phyloP scores from a whole-genome alignment of 371 early-diverging fungal genomes.

The Saksenaea oblongispora region DNA sequence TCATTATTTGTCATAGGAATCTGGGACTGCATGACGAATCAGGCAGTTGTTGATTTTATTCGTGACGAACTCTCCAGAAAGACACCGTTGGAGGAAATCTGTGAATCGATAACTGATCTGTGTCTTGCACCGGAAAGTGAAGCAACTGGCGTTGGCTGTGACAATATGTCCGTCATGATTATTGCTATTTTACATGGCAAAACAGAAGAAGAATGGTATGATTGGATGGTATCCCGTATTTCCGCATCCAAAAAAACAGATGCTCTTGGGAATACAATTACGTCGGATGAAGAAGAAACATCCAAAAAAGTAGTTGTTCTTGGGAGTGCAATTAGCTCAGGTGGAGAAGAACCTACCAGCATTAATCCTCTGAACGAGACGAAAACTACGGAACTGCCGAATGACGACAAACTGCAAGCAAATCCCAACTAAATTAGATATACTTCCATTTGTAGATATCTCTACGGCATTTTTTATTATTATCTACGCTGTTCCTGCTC shows the following conservation, averaged over 20 bases:
- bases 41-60: constrained; percentile 86
- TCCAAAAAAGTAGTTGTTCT: constrained; percentile 24
- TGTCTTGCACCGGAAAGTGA: constrained; percentile 90
- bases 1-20: constrained; percentile 62
- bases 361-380: not conserved
- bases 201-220: constrained; percentile 74
- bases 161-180: constrained; percentile 97
- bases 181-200: constrained; percentile 84
- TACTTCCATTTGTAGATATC: not conserved
- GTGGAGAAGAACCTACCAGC: not conserved
- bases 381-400: not conserved
- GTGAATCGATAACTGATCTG: constrained; percentile 88
- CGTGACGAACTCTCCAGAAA: constrained; percentile 63
- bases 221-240: constrained; percentile 38
- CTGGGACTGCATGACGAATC: constrained; percentile 96
- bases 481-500: not conserved
- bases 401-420: not conserved
- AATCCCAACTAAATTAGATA: not conserved
- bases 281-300: not conserved
- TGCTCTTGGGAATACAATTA: constrained; percentile 16
- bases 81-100: constrained; percentile 63
- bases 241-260: constrained; percentile 25
- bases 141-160: constrained; percentile 92
- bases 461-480: not conserved
- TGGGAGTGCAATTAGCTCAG: constrained; percentile 7